Conservation (phyloP, 1,284 basidiomycete species). For the Malassezia pachydermatis region DNA sequence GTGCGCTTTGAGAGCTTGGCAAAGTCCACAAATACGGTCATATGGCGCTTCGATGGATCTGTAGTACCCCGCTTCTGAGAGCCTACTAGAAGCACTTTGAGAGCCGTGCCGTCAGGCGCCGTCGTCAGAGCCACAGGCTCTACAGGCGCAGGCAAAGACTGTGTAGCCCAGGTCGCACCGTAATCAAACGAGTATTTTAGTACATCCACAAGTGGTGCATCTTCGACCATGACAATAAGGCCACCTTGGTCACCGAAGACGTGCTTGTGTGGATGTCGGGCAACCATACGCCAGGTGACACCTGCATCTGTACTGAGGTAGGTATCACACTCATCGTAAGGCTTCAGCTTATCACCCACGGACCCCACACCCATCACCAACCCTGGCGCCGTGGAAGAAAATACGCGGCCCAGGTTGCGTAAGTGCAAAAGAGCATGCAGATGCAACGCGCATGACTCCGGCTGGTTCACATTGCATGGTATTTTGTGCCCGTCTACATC, state of each 20-base stretch:
- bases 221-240: constrained; percentile 65
- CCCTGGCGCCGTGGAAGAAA: constrained; percentile 86
- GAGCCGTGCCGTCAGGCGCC: constrained; percentile 77
- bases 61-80: constrained; percentile 62
- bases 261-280: constrained; percentile 73
- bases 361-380: constrained; percentile 89
- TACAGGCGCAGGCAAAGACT: constrained; percentile 62
- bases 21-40: constrained; percentile 75
- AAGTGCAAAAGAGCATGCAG: constrained; percentile 80
- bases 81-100: constrained; percentile 80
- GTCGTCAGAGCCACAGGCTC: constrained; percentile 73
- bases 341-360: constrained; percentile 61
- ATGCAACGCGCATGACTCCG: constrained; percentile 67
- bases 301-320: constrained; percentile 86
- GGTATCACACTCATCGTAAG: constrained; percentile 84
- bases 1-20: constrained; percentile 60
- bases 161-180: constrained; percentile 67
- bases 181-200: constrained; percentile 76
- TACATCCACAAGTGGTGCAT: constrained; percentile 67
- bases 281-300: constrained; percentile 70
- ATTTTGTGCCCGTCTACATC: constrained; percentile 59
- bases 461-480: constrained; percentile 57
- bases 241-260: constrained; percentile 86
- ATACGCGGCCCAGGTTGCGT: constrained; percentile 84
- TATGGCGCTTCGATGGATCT: constrained; percentile 53